These are phyloP conservation scores for Marsdenia floribunda DNA, from an alignment of 257 asterid species.

Conservation along the genomic window DNA sequence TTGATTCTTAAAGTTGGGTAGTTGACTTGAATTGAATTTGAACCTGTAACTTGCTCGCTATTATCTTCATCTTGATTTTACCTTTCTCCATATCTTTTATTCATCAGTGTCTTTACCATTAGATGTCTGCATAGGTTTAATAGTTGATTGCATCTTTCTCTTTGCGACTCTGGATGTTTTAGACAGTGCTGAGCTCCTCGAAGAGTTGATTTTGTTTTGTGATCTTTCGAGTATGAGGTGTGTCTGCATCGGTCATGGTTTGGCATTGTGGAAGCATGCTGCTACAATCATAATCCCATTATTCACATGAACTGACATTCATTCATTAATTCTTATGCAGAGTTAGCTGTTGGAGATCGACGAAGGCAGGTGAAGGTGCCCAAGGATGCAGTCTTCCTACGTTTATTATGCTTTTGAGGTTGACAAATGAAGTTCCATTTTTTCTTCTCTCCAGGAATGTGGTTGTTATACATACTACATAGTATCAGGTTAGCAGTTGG, in stretches of 20 bases:
- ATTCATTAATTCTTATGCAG: not conserved
- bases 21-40: not conserved
- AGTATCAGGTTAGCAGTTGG: not conserved
- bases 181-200: not conserved
- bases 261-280: not conserved
- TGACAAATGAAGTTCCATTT: not conserved
- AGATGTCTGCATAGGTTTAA: constrained; percentile 1
- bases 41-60: not conserved
- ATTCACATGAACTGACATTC: constrained; percentile 5
- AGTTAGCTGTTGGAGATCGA: not conserved
- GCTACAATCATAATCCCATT: not conserved
- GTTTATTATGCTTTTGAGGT: not conserved
- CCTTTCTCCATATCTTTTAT: not conserved
- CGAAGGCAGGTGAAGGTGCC: not conserved
- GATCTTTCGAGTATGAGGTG: not conserved
- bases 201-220: not conserved
- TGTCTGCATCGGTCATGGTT: not conserved
- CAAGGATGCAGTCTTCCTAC: not conserved
- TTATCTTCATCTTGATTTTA: not conserved
- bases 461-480: not conserved
- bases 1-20: no score
- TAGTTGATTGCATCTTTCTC: not conserved
- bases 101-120: not conserved
- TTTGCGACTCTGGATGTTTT: not conserved
- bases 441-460: not conserved